Base-by-base conservation (phyloP, 1,284 basidiomycete species). In the Cryptococcus depauperatus region DNA sequence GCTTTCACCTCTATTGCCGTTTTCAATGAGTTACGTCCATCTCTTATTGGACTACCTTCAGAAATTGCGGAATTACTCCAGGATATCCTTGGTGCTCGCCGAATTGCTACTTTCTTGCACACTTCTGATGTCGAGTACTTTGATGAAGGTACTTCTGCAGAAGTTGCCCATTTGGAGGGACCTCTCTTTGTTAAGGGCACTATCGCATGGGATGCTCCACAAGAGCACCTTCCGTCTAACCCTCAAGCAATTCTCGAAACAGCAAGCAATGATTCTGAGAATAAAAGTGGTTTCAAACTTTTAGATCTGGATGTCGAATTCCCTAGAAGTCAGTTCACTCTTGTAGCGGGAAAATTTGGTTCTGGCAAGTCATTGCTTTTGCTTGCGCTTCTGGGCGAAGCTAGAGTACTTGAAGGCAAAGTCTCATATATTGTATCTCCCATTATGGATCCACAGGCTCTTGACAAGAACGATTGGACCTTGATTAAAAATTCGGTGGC, bases 361-460 rank as follows among this genome's bases (percentile, higher is more conserved):
- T 55, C 80, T 34, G 85, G 85, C 38, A 92, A 90, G 72, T 84
- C 86, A 0, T 66, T 91, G 14, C 63, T 92, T 27, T 71, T 91
- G 14, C 32, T 66, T 77, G 84, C 85, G 2, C 75, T 92, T 18
- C 75, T 93, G 4, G 90, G 90, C 11, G 89, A 95, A 71, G 83
- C 84, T 5, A 85, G 89, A 64, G 50, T 91, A n/a, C 71, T 76
- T n/a, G 55, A 60, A 13, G 76, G 76, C 1, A 56, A 67, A 28
- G 68, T 74, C 14, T 72, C 69, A 51, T 66, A 72, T 73, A 58
- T 73, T 68, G 73, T 66, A 37, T 68, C 58, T 41, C 56, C 55
- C 14, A 46, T 56, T 41, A 47, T 56, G 48, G 43, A 52, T 74
- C 78, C 4, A 54, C 65, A 9, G 68, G 70, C 8, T 68, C 74